These are phyloP conservation scores for Avena eriantha DNA, from an alignment of 176 grass and related monocot genomes.

Conservation along the genomic window DNA sequence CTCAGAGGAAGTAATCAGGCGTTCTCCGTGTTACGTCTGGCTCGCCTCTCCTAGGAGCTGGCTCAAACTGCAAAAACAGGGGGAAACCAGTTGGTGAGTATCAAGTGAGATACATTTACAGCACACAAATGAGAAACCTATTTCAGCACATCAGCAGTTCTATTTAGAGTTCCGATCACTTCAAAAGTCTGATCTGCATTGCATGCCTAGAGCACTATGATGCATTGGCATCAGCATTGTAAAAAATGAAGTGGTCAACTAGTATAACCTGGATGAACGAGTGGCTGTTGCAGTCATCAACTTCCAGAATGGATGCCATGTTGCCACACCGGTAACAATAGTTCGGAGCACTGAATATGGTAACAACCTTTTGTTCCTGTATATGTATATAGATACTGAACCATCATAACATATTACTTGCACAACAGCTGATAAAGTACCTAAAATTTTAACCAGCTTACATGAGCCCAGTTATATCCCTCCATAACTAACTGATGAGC, in stretches of 20 bases:
- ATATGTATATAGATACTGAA: constrained; percentile 26
- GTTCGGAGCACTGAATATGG: constrained; percentile 98
- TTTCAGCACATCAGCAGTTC: constrained; percentile 4
- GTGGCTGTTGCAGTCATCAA: constrained; percentile 92
- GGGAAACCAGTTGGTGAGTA: background rate
- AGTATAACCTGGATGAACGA: constrained; percentile 84
- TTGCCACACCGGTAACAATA: constrained; percentile 99
- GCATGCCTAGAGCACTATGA: background rate
- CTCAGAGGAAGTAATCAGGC: constrained; percentile 88
- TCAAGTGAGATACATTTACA: background rate
- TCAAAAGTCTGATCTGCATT: background rate
- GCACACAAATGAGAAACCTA: background rate
- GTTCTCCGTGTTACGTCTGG: constrained; percentile 87
- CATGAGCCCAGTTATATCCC: constrained; percentile 99
- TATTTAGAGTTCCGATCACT: background rate
- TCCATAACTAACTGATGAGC: constrained; percentile 99
- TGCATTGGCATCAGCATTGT: background rate
- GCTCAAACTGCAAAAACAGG: constrained; percentile 57
- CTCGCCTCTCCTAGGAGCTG: constrained; percentile 83
- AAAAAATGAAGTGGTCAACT: constrained; percentile 5
- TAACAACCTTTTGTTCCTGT: constrained; percentile 98
- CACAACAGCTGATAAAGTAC: constrained; percentile 34
- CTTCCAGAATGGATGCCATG: constrained; percentile 98
- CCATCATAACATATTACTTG: constrained; percentile 19
- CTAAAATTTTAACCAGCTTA: constrained; percentile 51